Evolutionary conservation across 208 protist genomes (phyloP), one percentile per base, ranked within the genome.

Genomic region (Leishmania lainsoni): DNA sequence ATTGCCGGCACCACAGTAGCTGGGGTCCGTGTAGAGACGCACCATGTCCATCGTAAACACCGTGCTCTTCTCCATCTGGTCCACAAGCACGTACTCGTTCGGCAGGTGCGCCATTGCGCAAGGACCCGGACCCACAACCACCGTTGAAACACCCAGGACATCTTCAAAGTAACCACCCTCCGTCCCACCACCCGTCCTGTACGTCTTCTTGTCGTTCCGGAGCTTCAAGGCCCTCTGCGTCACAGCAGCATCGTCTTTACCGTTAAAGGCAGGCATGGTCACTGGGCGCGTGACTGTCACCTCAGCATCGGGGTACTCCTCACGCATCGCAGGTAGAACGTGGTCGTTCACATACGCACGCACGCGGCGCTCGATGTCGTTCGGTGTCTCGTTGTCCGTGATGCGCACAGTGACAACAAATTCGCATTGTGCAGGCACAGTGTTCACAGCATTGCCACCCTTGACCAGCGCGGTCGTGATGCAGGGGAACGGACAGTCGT

Each of bases 81-180:
- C 83, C 54, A 90, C 71, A 22, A 76, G 54, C 8, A 90, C 85
- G 80, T 88, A 92, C 77, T 95, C 91, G 84, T 95, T 93, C 26
- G 90, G 58, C 76, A 91, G 72, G 81, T 92, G 88, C 59, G 89
- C 91, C 81, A 84, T 84, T 29, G 82, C 61, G 49, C 80, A 79
- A 54, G 86, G 87, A 22, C 89, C 91, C 20, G 90, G 89, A 16
- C 89, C 91, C 58, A 87, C 81, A 16, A 92, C 81, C 39, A 92
- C 79, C 5, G 89, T 92, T 12, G 87, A 86, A 35, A 93, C 86
- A 69, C 80, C 76, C 51, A 95, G 72, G 3, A 91, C 63, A 48
- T 81, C 82, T 35, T 93, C 86, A 70, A 92, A 95, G 76, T 91
- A 88, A 26, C 91, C 91, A n/a, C 75, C 87, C 73, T 95, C 91